Evolutionary conservation across 2,329 filamentous ascomycete genomes (phyloP), one percentile per base, ranked within the genome.

Genomic region (Epichloe sibirici): DNA sequence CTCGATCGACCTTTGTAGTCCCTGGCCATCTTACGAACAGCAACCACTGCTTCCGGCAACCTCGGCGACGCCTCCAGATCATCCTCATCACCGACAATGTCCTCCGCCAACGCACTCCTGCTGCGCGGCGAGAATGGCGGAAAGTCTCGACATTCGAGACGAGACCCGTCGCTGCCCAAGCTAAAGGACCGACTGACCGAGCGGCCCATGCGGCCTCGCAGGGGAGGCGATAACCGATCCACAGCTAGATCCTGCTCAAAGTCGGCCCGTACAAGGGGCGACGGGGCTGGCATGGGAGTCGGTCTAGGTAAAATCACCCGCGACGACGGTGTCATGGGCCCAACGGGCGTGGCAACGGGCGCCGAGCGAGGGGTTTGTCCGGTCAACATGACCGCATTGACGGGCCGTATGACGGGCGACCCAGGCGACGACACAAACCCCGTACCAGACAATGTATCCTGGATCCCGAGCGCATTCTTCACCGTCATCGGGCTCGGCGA

Each of bases 171-270:
- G 44, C 61, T 68, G 5, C 63, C 68, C 51, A 66, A 56, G 48
- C 66, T 69, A 23, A 62, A 61, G 4, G 68, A 69, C 1, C 68
- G 62, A n/a, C 65, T 68, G 0, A 69, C 55, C 0, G 66, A 62
- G 0, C 62, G 57, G 0, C 64, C 62, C 34, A 62, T 59, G 2
- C 62, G 56, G 2, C 64, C 63, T 2, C 65, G 58, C 0, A 65
- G 49, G 6, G 66, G 67, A 0, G 68, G 68, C 0, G 68, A 71
- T 3, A 71, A 58, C 4, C 68, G 62, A 48, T 71, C 67, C 1
- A 70, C 62, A 21, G 66, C 66, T 1, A 70, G 62, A 17, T 70
- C 68, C 43, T 70, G 68, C 5, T 71, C 68, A 9, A 70, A 59
- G 35, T 65, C 65, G 4, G 67, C 62, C 1, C 62, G 66, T 3